phyloP scores from a whole-genome alignment of 1,284 basidiomycete species.

The Leccinum angustisporum region DNA sequence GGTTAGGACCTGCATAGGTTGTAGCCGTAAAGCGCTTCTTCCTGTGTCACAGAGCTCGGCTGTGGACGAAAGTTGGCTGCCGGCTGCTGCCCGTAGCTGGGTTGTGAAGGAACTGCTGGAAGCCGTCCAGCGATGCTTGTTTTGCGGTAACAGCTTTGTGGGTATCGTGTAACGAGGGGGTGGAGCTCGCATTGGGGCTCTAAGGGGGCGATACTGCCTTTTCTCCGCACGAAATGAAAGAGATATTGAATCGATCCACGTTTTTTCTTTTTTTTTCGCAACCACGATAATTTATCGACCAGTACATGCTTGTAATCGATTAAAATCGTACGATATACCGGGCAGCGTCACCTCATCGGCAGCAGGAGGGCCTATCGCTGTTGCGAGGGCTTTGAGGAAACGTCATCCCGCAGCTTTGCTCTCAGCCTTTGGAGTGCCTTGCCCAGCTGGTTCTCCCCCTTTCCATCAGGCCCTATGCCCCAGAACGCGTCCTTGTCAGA shows the following conservation, averaged over 20 bases:
- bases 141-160: conserved; percentile 69
- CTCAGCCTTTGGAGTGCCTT: conserved; percentile 39
- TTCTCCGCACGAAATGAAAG: conserved; percentile 30
- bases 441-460: conserved; percentile 39
- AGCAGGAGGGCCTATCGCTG: conserved; percentile 29
- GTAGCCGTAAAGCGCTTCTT: conserved; percentile 67
- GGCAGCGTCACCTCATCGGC: conserved; percentile 22
- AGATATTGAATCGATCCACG: conserved; percentile 29
- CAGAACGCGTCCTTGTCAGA: conserved; percentile 41
- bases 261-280: conserved; percentile 17
- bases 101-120: conserved; percentile 62
- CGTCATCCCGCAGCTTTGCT: conserved; percentile 30
- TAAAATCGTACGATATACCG: conserved; percentile 34
- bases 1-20: conserved; percentile 70
- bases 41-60: conserved; percentile 41
- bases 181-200: conserved; percentile 14
- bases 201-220: conserved; percentile 31
- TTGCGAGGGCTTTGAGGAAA: conserved; percentile 13
- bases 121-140: conserved; percentile 60
- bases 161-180: conserved; percentile 42
- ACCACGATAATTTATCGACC: conserved; percentile 27
- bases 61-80: conserved; percentile 39
- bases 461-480: conserved; percentile 37
- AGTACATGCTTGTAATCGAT: conserved; percentile 21
- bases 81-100: conserved; percentile 55